Conservation (phyloP, 2,329 filamentous ascomycete species). For the Botrytis porri region DNA sequence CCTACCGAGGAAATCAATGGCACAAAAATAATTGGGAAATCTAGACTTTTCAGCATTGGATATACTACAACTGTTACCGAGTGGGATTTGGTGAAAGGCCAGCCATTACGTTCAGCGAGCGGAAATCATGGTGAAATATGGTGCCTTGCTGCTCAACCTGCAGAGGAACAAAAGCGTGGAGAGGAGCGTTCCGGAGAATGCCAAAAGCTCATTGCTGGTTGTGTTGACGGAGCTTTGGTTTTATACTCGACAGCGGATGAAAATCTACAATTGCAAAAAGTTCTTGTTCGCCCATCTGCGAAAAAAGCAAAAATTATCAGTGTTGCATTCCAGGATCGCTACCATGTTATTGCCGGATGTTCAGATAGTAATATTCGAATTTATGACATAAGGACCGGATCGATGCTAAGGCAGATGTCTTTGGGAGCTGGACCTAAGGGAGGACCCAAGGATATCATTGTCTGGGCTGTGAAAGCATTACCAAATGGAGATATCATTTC, state of each 20-base stretch:
- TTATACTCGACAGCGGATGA: constrained; percentile 83
- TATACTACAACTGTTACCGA: constrained; percentile 91
- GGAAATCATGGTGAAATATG: constrained; percentile 96
- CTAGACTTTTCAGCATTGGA: constrained; percentile 93
- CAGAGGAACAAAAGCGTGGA: constrained; percentile 25
- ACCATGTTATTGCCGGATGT: constrained; percentile 83
- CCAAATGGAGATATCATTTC: constrained; percentile 88
- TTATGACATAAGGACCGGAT: constrained; percentile 79
- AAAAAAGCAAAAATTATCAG: constrained; percentile 89
- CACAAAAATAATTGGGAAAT: constrained; percentile 64
- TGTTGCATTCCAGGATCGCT: constrained; percentile 81
- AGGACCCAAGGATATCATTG: constrained; percentile 79
- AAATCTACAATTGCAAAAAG: constrained; percentile 75
- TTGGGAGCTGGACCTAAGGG: constrained; percentile 74
- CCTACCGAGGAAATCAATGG: constrained; percentile 64
- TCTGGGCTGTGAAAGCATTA: constrained; percentile 90
- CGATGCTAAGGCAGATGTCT: constrained; percentile 76
- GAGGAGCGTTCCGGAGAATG: constrained; percentile 38
- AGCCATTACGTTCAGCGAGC: constrained; percentile 76
- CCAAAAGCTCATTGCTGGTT: constrained; percentile 78
- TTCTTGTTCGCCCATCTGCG: constrained; percentile 71
- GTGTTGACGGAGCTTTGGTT: constrained; percentile 85
- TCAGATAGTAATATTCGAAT: constrained; percentile 95
- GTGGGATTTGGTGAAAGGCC: constrained; percentile 83
- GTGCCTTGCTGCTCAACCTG: constrained; percentile 87